Base-by-base conservation (phyloP, 345 rosid species). In the Eutrema japonicum region DNA sequence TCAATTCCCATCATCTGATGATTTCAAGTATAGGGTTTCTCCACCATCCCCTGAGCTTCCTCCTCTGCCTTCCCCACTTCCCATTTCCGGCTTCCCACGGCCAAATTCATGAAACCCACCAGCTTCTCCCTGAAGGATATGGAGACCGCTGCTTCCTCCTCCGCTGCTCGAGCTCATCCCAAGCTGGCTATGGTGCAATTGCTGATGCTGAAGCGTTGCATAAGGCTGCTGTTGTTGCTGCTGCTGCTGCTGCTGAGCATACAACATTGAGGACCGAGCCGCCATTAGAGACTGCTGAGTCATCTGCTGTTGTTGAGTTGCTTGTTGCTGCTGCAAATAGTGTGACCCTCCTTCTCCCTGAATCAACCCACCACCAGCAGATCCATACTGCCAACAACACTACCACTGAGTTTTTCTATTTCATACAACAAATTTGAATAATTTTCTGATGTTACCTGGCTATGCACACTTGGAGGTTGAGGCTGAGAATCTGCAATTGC, bases 401-500 rank as follows among this genome's bases (percentile, higher is more conserved):
- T 30, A 41, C 47, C 5, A 42, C 65, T 64, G 4, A 38, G 35
- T 52, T 8, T 26, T 9, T 37, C 43, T 26, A 13, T 26, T 45
- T 33, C 41, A 47, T 5, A 8, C 52, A 22, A 5, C n/a, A 56
- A 57, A 18, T 12, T 18, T 12, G 18, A 14, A 32, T 10, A 45
- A 29, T 46, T 48, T 9, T 30, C 10, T 51, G 12, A 35, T 63
- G 30, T 5, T 42, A 92, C 99, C 96, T 92, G 99, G 74, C 90
- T 13, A 81, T 95, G 99, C 85, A 88, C 49, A 4, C 77, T 48
- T 10, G 98, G 92, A 10, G 92, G 90, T 60, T 88, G 99, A 63
- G 99, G 99, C 77, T 96, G 99, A 83, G 97, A 87, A 83, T 96
- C 99, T 13, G 99, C 99, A 13, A 96, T 92, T 18, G 99, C 99